Conservation (phyloP, 768 basidiomycete species). For the Pleurotus pulmonarius region DNA sequence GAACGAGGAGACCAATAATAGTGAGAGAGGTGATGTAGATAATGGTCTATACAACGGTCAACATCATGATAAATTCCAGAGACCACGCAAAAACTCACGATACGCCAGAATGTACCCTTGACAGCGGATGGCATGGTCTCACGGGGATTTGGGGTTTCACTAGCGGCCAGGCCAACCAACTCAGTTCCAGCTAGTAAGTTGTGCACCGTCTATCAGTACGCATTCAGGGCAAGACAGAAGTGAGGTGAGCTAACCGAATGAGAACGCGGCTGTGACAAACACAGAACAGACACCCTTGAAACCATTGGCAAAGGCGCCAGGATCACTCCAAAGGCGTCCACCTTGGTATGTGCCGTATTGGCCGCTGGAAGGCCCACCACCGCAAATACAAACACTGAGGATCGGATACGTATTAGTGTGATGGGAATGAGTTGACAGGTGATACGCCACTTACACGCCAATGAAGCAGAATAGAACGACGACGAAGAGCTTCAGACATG, state of each 20-base stretch:
- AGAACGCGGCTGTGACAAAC: conserved; percentile 34
- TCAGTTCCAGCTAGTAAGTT: conserved; percentile 36
- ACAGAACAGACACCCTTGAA: conserved; percentile 44
- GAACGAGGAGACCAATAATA: conserved; percentile 38
- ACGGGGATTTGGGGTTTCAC: conserved; percentile 43
- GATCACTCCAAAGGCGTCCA: conserved; percentile 32
- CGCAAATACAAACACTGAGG: conserved; percentile 34
- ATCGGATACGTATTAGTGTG: neutral
- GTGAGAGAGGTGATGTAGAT: conserved; percentile 42
- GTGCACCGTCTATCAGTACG: neutral
- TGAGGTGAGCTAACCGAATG: conserved; percentile 23
- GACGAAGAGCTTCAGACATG: conserved; percentile 41
- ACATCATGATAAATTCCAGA: too few relatives aligned
- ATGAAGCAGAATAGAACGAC: conserved; percentile 45
- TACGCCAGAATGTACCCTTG: conserved; percentile 47
- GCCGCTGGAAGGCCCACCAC: conserved; percentile 35
- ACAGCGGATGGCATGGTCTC: conserved; percentile 39
- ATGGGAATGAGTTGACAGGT: neutral
- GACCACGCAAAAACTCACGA: too few relatives aligned
- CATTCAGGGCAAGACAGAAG: neutral
- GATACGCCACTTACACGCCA: conserved; percentile 28
- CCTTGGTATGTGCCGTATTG: conserved; percentile 33
- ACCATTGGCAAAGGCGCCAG: conserved; percentile 40
- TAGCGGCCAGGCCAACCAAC: conserved; percentile 41
- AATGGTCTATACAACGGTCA: too few relatives aligned